phyloP scores from a whole-genome alignment of 352 stramenopile genomes.

The Blastocystis hominis region DNA sequence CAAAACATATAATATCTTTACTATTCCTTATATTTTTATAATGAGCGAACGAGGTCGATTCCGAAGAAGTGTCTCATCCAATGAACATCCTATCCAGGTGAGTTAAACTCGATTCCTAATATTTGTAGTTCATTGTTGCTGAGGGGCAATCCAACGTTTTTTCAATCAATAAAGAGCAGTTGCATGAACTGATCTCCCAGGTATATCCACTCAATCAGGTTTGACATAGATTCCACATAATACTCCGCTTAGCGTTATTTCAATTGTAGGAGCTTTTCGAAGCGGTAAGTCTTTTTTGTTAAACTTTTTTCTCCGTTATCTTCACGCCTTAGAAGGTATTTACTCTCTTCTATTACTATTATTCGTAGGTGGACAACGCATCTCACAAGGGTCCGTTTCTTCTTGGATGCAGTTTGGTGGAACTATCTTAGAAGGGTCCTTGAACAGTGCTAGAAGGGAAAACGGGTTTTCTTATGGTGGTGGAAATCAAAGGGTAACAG shows the following conservation, averaged over 20 bases:
- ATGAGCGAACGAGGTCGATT: constrained; percentile 72
- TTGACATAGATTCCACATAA: constrained; percentile 67
- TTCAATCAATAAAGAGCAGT: neutral
- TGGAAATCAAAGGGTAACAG: constrained; percentile 90
- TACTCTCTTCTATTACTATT: too few species aligned
- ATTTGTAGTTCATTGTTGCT: neutral
- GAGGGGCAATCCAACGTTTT: constrained; percentile 14
- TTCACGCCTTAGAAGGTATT: constrained; percentile 71
- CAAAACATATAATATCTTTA: too few species aligned
- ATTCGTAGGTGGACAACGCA: too few species aligned
- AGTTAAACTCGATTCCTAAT: too few species aligned
- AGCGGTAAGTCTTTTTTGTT: constrained; percentile 96
- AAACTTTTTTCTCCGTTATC: constrained; percentile 89
- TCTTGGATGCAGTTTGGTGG: constrained; percentile 40
- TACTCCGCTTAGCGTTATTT: constrained; percentile 92
- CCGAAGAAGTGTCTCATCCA: constrained; percentile 74
- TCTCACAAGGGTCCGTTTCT: neutral
- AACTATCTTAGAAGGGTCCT: constrained; percentile 29
- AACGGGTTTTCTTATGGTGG: constrained; percentile 86
- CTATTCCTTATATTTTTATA: too few species aligned
- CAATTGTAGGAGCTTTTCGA: constrained; percentile 91
- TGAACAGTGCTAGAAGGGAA: constrained; percentile 64
- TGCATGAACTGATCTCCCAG: neutral
- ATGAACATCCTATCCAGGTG: too few species aligned
- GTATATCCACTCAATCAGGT: neutral